Evolutionary conservation across 208 protist genomes (phyloP).

Genomic region (Wallacemonas rigidus): DNA sequence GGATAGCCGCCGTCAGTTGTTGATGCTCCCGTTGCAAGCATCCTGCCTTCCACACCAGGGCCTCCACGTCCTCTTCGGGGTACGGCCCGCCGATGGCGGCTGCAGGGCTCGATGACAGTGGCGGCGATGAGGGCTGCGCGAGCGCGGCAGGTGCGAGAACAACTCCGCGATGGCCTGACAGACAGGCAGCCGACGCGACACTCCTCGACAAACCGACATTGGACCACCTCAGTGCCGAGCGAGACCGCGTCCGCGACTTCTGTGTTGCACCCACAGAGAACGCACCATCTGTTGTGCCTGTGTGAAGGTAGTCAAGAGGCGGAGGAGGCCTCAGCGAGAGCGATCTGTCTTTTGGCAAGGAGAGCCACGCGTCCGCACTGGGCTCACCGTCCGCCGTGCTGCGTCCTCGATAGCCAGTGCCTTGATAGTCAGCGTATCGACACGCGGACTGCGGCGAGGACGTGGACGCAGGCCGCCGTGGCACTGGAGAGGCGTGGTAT

Average conservation of each 20-base stretch:
- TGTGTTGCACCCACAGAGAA: not conserved
- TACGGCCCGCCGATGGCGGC: constrained; percentile 12
- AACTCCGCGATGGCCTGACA: too few species aligned
- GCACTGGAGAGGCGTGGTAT: not conserved
- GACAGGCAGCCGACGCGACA: not conserved
- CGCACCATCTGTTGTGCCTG: too few species aligned
- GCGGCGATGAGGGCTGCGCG: not conserved
- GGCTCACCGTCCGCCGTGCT: not conserved
- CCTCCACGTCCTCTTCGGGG: constrained; percentile 22
- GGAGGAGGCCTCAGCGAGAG: not conserved
- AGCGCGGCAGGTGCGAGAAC: constrained; percentile 3
- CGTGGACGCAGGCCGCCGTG: not conserved
- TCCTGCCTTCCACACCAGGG: constrained; percentile 18
- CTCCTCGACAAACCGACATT: constrained; percentile 4
- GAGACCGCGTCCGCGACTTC: not conserved
- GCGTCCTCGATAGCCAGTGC: not conserved
- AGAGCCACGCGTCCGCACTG: not conserved
- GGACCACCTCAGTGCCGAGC: constrained; percentile 4
- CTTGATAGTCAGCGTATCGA: not conserved
- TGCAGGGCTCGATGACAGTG: not conserved
- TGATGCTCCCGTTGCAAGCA: not conserved
- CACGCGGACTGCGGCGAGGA: not conserved
- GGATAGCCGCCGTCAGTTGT: not conserved
- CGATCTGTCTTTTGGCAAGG: not conserved
- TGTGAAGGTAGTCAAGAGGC: not conserved